Percentiles rank a stretch among this genome's conserved stretches.
Evolutionary conservation across 371 early-diverging fungal genomes (phyloP).

Genomic region (Batkoa obscura): DNA sequence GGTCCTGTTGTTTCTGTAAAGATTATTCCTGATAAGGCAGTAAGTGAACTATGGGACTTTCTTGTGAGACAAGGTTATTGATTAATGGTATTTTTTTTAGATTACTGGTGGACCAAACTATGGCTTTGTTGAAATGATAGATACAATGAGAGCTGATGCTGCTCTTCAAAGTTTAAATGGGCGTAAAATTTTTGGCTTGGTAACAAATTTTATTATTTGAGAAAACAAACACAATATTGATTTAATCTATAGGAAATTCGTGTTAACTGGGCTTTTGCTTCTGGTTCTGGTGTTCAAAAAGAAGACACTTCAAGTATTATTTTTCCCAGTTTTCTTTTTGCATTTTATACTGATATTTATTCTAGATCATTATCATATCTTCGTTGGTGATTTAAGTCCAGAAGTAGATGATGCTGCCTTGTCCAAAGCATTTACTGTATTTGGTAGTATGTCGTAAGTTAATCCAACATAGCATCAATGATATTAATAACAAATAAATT

Average conservation of each 20-base stretch:
- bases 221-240: background rate
- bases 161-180: constrained; percentile 64
- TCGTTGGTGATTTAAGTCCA: constrained; percentile 64
- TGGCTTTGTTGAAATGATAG: constrained; percentile 77
- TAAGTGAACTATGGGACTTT: constrained; percentile 18
- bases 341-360: background rate
- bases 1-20: constrained; percentile 53
- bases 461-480: background rate
- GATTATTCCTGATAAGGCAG: constrained; percentile 57
- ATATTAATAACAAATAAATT: background rate
- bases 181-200: constrained; percentile 35
- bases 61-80: too few species aligned
- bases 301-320: constrained; percentile 32
- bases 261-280: constrained; percentile 64
- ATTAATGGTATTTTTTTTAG: too few species aligned
- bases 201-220: constrained; percentile 8
- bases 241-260: constrained; percentile 41
- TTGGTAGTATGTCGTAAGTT: constrained; percentile 53
- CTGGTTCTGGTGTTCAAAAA: constrained; percentile 23
- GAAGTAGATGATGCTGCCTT: constrained; percentile 56
- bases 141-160: constrained; percentile 46
- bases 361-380: constrained; percentile 52
- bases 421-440: constrained; percentile 45
- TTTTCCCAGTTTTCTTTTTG: background rate
- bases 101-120: constrained; percentile 37